Evolutionary conservation across 139 green algal genomes (phyloP).

Genomic region (Nannochloris sp.): DNA sequence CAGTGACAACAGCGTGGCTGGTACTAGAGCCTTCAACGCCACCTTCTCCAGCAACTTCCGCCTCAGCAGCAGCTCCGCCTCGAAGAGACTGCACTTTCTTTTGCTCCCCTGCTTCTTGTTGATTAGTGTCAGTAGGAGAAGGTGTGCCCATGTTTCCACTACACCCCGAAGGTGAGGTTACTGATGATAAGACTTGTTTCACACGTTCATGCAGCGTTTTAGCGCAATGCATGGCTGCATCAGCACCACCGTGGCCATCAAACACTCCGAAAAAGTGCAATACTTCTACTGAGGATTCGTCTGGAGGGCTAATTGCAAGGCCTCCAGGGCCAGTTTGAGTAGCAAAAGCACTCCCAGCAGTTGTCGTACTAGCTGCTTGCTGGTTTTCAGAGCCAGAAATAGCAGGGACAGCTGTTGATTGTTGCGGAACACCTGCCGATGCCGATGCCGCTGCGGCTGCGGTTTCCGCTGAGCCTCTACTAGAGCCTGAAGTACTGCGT

Average conservation of each 20-base stretch:
- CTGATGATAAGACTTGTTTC: conserved; percentile 32
- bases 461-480: not conserved
- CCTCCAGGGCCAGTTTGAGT: no score
- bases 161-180: not conserved
- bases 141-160: not conserved
- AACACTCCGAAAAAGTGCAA: conserved; percentile 80
- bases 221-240: conserved; percentile 58
- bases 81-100: no score
- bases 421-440: no score
- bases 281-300: conserved; percentile 19
- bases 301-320: no score
- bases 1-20: no score
- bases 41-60: not conserved
- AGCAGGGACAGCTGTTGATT: no score
- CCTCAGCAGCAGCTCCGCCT: not conserved
- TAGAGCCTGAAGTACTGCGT: conserved; percentile 6
- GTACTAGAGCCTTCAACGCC: no score
- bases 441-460: not conserved
- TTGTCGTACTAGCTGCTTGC: no score
- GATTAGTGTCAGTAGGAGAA: no score
- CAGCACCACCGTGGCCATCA: conserved; percentile 70
- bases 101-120: no score
- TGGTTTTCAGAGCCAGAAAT: no score
- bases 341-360: no score
- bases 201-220: conserved; percentile 51